Evolutionary conservation across 2,329 filamentous ascomycete species (phyloP), one percentile per base, ranked within the genome.

Genomic region (Alternaria arbusti): DNA sequence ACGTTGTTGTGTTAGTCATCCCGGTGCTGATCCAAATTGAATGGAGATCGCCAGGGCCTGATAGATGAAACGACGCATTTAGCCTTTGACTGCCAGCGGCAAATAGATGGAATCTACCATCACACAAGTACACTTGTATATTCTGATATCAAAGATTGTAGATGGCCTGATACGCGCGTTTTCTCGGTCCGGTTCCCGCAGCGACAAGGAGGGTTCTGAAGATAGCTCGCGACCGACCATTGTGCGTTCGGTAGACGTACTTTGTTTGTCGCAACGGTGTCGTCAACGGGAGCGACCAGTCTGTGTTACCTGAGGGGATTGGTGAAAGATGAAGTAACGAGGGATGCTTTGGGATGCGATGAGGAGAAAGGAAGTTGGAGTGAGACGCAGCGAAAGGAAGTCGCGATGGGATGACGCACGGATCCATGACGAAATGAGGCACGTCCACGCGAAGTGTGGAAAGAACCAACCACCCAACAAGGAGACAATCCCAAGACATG

Each of bases 51-150:
- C 43, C 54, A 60, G 63, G 66, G 57, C 55, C 61, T 36, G 62
- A 51, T 64, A 66, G 50, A 71, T 71, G 65, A 64, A 68, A 32
- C 61, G 32, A 55, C 17, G 57, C 40, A 61, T 74, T 75, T 75
- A 76, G 64, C 71, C 73, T 68, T 59, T 63, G 65, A 65, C 67
- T 26, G 57, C 65, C 60, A 64, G 67, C 61, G 54, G 47, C 44
- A 57, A 25, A 68, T 67, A 67, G n/a, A 67, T 67, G 54, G 63
- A 17, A 40, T 56, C 43, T 1, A 15, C 32, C 7, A 1, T 1
- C 7, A 54, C 30, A 58, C 26, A 30, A 28, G 36, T 52, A 61
- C 49, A 60, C 52, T 26, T 49, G 55, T 57, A 68, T 36, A 17
- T 13, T 28, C 20, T 6, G 25, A 51, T 46, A 20, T 17, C 5